Conservation (phyloP, 2,329 filamentous ascomycete species). For the Fusarium sp. region DNA sequence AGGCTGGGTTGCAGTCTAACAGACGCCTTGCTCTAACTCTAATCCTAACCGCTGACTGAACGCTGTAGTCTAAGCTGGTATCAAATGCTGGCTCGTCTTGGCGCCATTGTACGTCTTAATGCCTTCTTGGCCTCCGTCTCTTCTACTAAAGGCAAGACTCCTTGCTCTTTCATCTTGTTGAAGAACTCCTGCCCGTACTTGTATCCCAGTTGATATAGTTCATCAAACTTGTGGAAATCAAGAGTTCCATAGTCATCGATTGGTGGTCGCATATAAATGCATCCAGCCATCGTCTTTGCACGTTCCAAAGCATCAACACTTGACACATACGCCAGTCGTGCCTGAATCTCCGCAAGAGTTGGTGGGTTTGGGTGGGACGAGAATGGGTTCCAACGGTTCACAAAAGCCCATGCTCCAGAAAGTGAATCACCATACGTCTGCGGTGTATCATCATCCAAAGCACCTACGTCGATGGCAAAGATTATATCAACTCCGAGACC, state of each 20-base stretch:
- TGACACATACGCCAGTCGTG: constrained; percentile 91
- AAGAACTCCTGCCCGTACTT: constrained; percentile 85
- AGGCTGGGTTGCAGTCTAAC: neutral
- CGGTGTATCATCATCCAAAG: constrained; percentile 89
- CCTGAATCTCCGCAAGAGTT: constrained; percentile 95
- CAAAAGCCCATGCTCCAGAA: constrained; percentile 92
- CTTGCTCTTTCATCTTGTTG: constrained; percentile 79
- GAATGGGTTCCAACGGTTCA: constrained; percentile 98
- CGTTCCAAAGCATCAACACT: constrained; percentile 94
- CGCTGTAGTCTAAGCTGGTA: neutral
- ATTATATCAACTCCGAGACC: constrained; percentile 91
- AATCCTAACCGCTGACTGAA: neutral
- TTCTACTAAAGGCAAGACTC: constrained; percentile 75
- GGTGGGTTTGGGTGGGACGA: constrained; percentile 90
- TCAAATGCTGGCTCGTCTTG: constrained; percentile 80
- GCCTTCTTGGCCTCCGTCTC: constrained; percentile 83
- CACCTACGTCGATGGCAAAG: constrained; percentile 94
- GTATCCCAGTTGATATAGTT: constrained; percentile 93
- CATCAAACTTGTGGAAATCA: constrained; percentile 97
- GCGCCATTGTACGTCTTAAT: constrained; percentile 81
- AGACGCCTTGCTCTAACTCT: constrained; percentile 7
- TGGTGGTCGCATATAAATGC: constrained; percentile 95
- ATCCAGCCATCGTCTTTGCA: constrained; percentile 90
- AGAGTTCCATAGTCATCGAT: constrained; percentile 94
- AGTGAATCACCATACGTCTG: constrained; percentile 94